Conservation (phyloP, 2,329 filamentous ascomycete genomes). For the Endoconidiophora polonica region DNA sequence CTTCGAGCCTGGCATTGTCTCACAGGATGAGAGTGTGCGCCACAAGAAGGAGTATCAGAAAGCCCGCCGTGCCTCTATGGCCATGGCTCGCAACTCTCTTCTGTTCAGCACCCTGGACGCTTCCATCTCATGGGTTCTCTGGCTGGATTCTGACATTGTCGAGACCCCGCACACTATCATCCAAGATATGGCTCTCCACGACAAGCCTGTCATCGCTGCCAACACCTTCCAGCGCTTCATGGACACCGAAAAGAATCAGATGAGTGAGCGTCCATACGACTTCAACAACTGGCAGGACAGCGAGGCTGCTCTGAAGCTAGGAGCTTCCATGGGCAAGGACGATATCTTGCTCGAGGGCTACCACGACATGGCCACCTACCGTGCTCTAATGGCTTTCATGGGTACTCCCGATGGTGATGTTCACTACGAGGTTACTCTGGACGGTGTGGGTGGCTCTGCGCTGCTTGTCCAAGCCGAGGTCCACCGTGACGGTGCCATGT, state of each 20-base stretch:
- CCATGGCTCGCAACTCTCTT: slow-evolving; percentile 80
- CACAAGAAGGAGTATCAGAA: slow-evolving; percentile 91
- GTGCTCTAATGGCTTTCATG: slow-evolving; percentile 81
- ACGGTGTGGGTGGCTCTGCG: slow-evolving; percentile 87
- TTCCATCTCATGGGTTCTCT: slow-evolving; percentile 85
- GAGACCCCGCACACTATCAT: slow-evolving; percentile 76
- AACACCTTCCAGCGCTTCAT: slow-evolving; percentile 88
- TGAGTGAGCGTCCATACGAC: slow-evolving; percentile 74
- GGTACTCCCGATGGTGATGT: slow-evolving; percentile 35
- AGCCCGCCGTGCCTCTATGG: slow-evolving; percentile 71
- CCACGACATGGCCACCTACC: slow-evolving; percentile 78
- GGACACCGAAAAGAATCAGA: slow-evolving; percentile 49
- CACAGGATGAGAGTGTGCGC: slow-evolving; percentile 73
- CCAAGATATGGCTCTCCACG: slow-evolving; percentile 73
- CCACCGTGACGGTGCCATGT: slow-evolving; percentile 95
- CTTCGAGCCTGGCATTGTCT: slow-evolving; percentile 64
- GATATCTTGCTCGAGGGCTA: slow-evolving; percentile 93
- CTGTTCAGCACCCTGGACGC: slow-evolving; percentile 90
- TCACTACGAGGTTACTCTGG: slow-evolving; percentile 53
- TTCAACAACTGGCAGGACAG: slow-evolving; percentile 98
- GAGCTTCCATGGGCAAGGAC: slow-evolving; percentile 65
- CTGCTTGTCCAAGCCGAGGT: slow-evolving; percentile 92
- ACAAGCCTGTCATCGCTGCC: slow-evolving; percentile 82
- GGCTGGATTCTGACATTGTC: slow-evolving; percentile 84
- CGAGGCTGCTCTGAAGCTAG: slow-evolving; percentile 58